Base-by-base conservation (phyloP, 1,284 basidiomycete species). In the Ceratobasidium sp. region DNA sequence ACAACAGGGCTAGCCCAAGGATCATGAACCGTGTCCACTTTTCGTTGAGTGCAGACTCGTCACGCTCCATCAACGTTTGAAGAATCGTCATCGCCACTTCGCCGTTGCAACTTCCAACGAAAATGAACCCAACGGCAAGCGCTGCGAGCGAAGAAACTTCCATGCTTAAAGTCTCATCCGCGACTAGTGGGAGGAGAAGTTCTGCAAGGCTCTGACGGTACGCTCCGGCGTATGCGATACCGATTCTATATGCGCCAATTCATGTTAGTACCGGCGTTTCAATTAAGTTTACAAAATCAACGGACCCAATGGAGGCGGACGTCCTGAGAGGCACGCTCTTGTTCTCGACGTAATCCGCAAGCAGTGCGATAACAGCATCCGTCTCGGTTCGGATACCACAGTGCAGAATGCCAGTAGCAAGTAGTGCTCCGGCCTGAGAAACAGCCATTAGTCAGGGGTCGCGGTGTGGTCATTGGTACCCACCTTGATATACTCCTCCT, bases 401-500 rank as follows among this genome's bases (percentile, higher is more conserved):
- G 79, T 96, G 96, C 32, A 99, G 83, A 72, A 99, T 89, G 73
- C 97, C 97, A 45, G 92, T 98, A 0, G 97, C 97, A 34, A 99
- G 86, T 69, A 98, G 86, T 0, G 96, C 95, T 69, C 97, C 97
- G 27, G 96, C 93, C 86, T 90, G 72, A 29, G 50, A 31, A 32
- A 49, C 29, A n/a, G 55, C 13, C 20, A 27, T 52, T 35, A 57
- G 68, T 4, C 31, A 29, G 13, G 29, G n/a, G 8, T 65, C n/a
- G 6, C 20, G 7, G 45, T 47, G 17, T 56, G 42, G 72, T 49
- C 1, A 55, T 29, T 27, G 7, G 70, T 34, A 72, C 73, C 40
- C 73, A 86, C 89, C 83, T 98, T 98, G 84, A 99, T 98, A 78
- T 96, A 86, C 78, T 99, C 97, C 76, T 99, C 96, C 7, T 91